Evolutionary conservation across 2,329 filamentous ascomycete genomes (phyloP).

Genomic region (Berkeleyomyces basicola): DNA sequence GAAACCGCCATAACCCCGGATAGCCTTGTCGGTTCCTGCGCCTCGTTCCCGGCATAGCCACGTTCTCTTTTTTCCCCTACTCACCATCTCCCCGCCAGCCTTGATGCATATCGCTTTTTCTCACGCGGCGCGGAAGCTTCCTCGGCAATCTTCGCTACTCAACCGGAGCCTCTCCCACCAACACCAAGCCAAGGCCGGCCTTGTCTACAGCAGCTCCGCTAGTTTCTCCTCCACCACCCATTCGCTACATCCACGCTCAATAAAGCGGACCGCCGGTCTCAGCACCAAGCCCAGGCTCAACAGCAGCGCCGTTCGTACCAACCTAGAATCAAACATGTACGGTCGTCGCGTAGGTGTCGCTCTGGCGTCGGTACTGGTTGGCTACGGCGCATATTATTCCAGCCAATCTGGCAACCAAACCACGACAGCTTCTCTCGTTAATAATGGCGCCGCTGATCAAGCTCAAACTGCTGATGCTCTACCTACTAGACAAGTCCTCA

Average conservation of each 20-base stretch:
- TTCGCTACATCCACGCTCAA: constrained; percentile 1
- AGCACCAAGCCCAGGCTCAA: constrained; percentile 17
- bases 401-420: constrained; percentile 22
- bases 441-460: constrained; percentile 15
- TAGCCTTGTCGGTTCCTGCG: neutral
- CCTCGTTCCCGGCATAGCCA: neutral
- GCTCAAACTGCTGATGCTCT: constrained; percentile 21
- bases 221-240: neutral
- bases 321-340: constrained; percentile 58
- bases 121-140: constrained; percentile 10
- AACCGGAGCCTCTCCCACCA: neutral
- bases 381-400: constrained; percentile 61
- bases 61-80: neutral
- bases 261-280: constrained; percentile 15
- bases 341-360: constrained; percentile 50
- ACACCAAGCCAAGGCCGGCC: neutral
- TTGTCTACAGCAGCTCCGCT: constrained; percentile 2
- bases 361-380: constrained; percentile 50
- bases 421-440: constrained; percentile 15
- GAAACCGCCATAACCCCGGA: neutral
- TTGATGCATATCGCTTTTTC: constrained; percentile 11
- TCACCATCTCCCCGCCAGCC: neutral
- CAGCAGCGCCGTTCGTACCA: constrained; percentile 23
- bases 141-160: constrained; percentile 5
- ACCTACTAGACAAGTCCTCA: constrained; percentile 52